Conservation (phyloP, 768 basidiomycete species). For the Leccinum barrowsii region DNA sequence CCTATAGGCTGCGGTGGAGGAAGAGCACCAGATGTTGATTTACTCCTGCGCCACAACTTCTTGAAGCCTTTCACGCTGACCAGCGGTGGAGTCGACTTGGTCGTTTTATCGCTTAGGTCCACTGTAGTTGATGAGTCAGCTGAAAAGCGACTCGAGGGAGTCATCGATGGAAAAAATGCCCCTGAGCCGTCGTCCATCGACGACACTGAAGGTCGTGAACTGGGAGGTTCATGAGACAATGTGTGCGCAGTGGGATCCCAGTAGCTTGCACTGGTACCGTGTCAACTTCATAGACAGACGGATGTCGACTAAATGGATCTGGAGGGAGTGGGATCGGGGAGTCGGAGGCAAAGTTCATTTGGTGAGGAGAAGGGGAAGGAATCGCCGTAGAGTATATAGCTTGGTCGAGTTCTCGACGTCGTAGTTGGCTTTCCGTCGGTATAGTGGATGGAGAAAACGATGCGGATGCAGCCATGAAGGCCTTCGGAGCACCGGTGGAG, state of each 20-base stretch:
- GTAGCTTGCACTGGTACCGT: conserved; percentile 34
- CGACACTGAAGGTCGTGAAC: conserved; percentile 24
- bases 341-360: conserved; percentile 28
- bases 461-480: conserved; percentile 32
- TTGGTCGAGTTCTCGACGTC: conserved; percentile 52
- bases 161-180: conserved; percentile 19
- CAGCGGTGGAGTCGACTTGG: conserved; percentile 43
- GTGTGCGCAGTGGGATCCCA: conserved; percentile 40
- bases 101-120: conserved; percentile 29
- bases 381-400: conserved; percentile 42
- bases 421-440: conserved; percentile 45
- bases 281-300: conserved; percentile 45
- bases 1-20: conserved; percentile 35
- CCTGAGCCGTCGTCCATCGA: conserved; percentile 18
- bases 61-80: conserved; percentile 74
- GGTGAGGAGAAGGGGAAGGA: conserved; percentile 25
- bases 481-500: conserved; percentile 56
- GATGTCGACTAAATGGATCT: conserved; percentile 75
- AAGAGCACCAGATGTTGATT: conserved; percentile 35
- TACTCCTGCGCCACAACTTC: conserved; percentile 77
- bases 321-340: conserved; percentile 81
- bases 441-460: conserved; percentile 18
- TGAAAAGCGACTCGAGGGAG: conserved; percentile 67
- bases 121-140: conserved; percentile 54
- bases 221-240: conserved; percentile 18